phyloP scores from a whole-genome alignment of 257 asterid species.

The Solanum pimpinellifolium region DNA sequence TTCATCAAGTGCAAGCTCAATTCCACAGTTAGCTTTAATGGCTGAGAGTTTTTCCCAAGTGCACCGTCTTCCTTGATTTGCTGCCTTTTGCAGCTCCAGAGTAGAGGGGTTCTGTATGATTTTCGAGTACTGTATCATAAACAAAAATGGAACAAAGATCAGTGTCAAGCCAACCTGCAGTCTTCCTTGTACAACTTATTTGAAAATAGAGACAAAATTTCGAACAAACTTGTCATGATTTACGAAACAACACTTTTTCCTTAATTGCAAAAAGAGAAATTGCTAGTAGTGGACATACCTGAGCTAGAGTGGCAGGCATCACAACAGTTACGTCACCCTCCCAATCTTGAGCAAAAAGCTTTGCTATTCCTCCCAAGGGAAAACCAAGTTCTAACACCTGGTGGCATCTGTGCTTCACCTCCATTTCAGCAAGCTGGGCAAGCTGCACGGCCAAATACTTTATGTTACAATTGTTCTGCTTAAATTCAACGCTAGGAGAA shows the following conservation, averaged over 20 bases:
- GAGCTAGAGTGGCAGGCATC: conserved; percentile 81
- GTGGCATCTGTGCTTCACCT: conserved; percentile 75
- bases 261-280: neutral
- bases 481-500: neutral
- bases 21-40: conserved; percentile 74
- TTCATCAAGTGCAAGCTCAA: conserved; percentile 74
- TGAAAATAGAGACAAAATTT: neutral
- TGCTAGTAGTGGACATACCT: conserved; percentile 22
- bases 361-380: conserved; percentile 63
- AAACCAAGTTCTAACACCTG: conserved; percentile 78
- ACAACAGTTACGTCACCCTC: conserved; percentile 80
- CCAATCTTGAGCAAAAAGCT: conserved; percentile 83
- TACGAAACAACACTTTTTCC: neutral
- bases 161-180: neutral
- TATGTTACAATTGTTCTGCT: neutral
- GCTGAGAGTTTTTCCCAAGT: conserved; percentile 85
- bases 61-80: conserved; percentile 73
- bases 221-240: neutral
- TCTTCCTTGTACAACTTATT: neutral
- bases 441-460: conserved; percentile 24
- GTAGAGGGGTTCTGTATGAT: conserved; percentile 70
- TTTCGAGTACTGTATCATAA: conserved; percentile 44
- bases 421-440: conserved; percentile 70
- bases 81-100: conserved; percentile 64
- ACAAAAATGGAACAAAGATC: neutral